Conservation (phyloP, 208 protist species). For the Acanthamoeba quina region DNA sequence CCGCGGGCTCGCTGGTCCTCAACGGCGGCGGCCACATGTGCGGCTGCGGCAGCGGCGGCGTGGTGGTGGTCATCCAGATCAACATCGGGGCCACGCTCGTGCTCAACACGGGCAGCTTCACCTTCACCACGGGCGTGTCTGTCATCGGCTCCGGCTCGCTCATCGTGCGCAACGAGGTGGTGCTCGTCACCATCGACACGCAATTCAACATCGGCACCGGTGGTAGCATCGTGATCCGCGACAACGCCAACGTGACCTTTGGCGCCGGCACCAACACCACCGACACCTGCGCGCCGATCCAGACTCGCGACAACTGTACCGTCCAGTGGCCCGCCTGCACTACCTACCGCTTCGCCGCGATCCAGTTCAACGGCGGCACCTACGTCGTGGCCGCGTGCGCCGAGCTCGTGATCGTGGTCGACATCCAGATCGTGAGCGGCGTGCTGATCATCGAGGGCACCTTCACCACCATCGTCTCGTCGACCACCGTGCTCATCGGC, state of each 20-base stretch:
- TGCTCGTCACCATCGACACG: neutral
- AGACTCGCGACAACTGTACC: neutral
- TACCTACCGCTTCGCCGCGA: neutral
- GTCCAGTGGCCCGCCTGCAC: neutral
- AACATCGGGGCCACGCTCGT: neutral
- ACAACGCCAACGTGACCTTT: constrained; percentile 52
- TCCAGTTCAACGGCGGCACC: constrained; percentile 30
- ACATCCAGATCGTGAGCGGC: neutral
- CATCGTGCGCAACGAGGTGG: neutral
- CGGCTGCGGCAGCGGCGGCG: constrained; percentile 10
- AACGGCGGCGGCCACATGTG: constrained; percentile 9
- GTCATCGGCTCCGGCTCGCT: constrained; percentile 49
- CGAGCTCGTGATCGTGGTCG: neutral
- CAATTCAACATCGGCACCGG: neutral
- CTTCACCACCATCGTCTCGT: neutral
- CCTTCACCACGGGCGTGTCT: constrained; percentile 16
- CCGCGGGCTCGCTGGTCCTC: constrained; percentile 24
- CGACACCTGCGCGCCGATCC: neutral
- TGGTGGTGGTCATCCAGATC: constrained; percentile 2
- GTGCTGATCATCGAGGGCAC: constrained; percentile 55
- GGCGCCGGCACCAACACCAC: neutral
- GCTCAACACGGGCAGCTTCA: constrained; percentile 42
- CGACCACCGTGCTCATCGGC: constrained; percentile 5
- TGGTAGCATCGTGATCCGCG: constrained; percentile 11
- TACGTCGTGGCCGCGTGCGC: constrained; percentile 13